Evolutionary conservation across 1,284 basidiomycete genomes (phyloP).

Genomic region (Erythrobasidium hasegawianum): DNA sequence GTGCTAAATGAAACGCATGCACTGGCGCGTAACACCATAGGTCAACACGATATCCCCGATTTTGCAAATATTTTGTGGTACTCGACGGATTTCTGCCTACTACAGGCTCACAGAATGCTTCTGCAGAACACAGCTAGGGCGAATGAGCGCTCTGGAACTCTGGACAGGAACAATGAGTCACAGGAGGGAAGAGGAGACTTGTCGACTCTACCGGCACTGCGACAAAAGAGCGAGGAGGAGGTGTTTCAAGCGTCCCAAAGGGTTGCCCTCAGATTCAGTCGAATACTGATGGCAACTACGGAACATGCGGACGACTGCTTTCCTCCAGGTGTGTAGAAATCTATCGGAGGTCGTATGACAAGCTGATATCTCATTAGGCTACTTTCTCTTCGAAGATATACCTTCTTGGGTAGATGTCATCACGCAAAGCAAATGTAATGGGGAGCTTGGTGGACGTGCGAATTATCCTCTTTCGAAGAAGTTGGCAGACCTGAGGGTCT

Average conservation of each 20-base stretch:
- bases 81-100: slow-evolving; percentile 9
- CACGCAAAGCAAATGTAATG: slow-evolving; percentile 2
- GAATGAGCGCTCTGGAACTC: too few species aligned
- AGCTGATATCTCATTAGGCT: slow-evolving; percentile 6
- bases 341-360: not conserved
- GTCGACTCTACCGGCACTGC: not conserved
- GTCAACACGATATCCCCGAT: not conserved
- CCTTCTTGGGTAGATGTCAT: slow-evolving; percentile 23
- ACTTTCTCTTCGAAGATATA: slow-evolving; percentile 25
- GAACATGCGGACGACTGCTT: not conserved
- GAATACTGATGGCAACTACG: not conserved
- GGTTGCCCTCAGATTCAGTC: not conserved
- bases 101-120: slow-evolving; percentile 19
- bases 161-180: too few species aligned
- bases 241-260: slow-evolving; percentile 24
- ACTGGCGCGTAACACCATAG: not conserved
- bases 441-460: slow-evolving; percentile 8
- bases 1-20: not conserved
- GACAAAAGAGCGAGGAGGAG: slow-evolving; percentile 9
- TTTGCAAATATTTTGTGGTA: slow-evolving; percentile 2
- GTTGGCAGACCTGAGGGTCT: slow-evolving; percentile 4
- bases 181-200: slow-evolving; percentile 12
- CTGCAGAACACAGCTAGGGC: not conserved
- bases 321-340: not conserved
- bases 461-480: slow-evolving; percentile 22